phyloP scores from a whole-genome alignment of 139 green algal genomes.

The Haematococcus sp. region DNA sequence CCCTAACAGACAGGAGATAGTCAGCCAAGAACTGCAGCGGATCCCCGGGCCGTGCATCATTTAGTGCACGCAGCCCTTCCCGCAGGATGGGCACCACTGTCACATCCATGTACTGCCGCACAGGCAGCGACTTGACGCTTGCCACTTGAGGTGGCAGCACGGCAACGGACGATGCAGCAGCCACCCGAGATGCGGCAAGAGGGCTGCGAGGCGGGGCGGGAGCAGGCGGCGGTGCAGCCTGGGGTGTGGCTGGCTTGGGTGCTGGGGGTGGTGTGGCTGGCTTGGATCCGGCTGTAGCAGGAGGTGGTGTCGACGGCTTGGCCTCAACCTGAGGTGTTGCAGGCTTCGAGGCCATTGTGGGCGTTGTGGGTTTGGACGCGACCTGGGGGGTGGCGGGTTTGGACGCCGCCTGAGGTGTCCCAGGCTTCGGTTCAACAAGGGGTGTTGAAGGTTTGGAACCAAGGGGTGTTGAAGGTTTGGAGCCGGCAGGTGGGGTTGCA shows the following conservation, averaged over 20 bases:
- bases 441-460: no score
- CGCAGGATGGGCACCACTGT: slow-evolving; percentile 48
- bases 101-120: not conserved
- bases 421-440: no score
- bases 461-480: no score
- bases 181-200: not conserved
- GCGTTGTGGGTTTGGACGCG: slow-evolving; percentile 11
- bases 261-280: slow-evolving; percentile 6
- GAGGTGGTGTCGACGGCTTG: slow-evolving; percentile 17
- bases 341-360: not conserved
- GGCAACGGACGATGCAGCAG: slow-evolving; percentile 4
- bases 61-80: slow-evolving; percentile 53
- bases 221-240: not conserved
- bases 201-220: not conserved
- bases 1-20: slow-evolving; percentile 39
- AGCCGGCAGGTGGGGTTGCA: not conserved
- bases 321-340: slow-evolving; percentile 1
- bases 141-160: not conserved
- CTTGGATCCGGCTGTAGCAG: slow-evolving; percentile 28
- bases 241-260: not conserved
- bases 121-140: not conserved
- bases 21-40: slow-evolving; percentile 59
- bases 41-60: slow-evolving; percentile 49
- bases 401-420: not conserved
- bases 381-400: slow-evolving; percentile 11